Percentiles rank a stretch among this genome's conserved stretches.
These are phyloP conservation scores for Phytophthora uliginosa DNA, from an alignment of 352 stramenopile species.

Conservation along the genomic window DNA sequence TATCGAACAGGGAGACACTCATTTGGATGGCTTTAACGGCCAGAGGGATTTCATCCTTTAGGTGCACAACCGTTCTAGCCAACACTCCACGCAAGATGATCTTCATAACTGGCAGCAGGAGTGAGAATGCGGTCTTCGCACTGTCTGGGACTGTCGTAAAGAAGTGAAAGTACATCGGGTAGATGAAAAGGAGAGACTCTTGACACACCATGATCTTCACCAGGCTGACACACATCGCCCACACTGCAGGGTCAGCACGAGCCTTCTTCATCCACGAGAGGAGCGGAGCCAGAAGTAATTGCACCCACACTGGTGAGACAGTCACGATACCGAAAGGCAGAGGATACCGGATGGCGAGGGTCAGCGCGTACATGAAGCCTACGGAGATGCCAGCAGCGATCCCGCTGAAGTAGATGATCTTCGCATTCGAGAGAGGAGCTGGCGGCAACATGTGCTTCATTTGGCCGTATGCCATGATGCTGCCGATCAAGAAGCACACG, in stretches of 20 bases:
- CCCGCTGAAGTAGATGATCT: not conserved
- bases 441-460: conserved; percentile 9
- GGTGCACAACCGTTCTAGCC: conserved; percentile 4
- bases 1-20: conserved; percentile 12
- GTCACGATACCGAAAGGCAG: conserved; percentile 40
- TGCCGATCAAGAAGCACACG: conserved; percentile 11
- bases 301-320: conserved; percentile 7
- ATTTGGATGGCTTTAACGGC: not conserved
- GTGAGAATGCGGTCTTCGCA: conserved; percentile 21
- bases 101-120: conserved; percentile 36
- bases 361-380: conserved; percentile 4
- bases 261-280: conserved; percentile 2
- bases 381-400: not conserved
- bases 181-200: conserved; percentile 23
- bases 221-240: conserved; percentile 1
- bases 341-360: conserved; percentile 32
- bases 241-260: conserved; percentile 1
- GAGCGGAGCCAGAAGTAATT: conserved; percentile 1
- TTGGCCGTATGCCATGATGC: conserved; percentile 6
- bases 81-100: conserved; percentile 24
- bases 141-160: conserved; percentile 21
- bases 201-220: conserved; percentile 11
- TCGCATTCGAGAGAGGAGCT: not conserved
- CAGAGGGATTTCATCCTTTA: conserved; percentile 20
- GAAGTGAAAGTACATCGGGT: conserved; percentile 31